Evolutionary conservation across 768 basidiomycete species (phyloP), one percentile per base, ranked within the genome.

Genomic region (Collybiopsis luxurians): DNA sequence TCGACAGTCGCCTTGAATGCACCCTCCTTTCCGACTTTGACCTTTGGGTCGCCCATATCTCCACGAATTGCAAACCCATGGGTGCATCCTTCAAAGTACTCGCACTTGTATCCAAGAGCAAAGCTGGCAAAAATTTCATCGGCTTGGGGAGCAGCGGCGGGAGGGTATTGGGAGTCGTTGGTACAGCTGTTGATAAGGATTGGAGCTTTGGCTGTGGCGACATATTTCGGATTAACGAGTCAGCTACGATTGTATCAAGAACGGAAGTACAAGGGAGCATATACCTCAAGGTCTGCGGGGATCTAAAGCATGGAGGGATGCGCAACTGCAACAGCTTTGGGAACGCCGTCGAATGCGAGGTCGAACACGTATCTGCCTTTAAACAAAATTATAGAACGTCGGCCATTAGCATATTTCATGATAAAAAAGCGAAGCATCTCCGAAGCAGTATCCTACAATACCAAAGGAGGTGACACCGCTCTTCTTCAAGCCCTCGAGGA

Each of bases 121-220:
- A 72, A 72, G 45, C 63, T 65, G 5, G 69, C 71, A 19, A 80
- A 60, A 46, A 79, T 66, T 51, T 69, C 62, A 49, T 75, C 74
- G 3, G 74, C 70, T 44, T 72, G 58, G 1, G 64, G 67, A 54
- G 79, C 76, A 2, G 72, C 50, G 36, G 78, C 77, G 13, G 11
- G 49, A 55, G 45, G 38, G n/a, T 46, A 49, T 38, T n/a, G 50
- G 4, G 31, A 2, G 66, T 88, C 85, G 27, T 65, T 39, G 28
- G 78, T 74, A 70, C 87, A 87, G 40, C 80, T 82, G 74, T 88
- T 88, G 71, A 89, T 84, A 31, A 90, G 76, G 26, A 89, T 73
- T 19, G 87, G 85, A 1, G 76, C 76, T 43, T 77, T 77, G 27
- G 84, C 73, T 10, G 49, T 61, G 2, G 63, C 53, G 45, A 70